Conservation (phyloP, 169 alveolate genomes). For the Cryptosporidium viatorum region DNA sequence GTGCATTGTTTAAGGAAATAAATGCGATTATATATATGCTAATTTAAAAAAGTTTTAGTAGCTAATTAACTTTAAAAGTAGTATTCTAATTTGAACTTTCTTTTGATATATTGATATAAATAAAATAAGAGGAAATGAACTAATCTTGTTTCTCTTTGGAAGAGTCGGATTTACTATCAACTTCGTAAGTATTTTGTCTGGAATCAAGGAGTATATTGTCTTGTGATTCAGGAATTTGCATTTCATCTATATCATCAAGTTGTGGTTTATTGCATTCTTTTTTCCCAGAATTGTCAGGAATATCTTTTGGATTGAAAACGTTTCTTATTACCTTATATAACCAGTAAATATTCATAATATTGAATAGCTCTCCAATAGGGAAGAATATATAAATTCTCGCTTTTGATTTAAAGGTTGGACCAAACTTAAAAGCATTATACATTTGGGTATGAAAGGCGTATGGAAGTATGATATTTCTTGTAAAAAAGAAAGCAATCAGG, state of each 20-base stretch:
- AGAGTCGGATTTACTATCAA: background rate
- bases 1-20: background rate
- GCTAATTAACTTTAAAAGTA: background rate
- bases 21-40: no score
- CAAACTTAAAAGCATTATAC: conserved; percentile 22
- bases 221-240: conserved; percentile 43
- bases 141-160: conserved; percentile 1
- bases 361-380: conserved; percentile 60
- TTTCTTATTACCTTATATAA: conserved; percentile 44
- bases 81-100: background rate
- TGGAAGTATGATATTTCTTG: conserved; percentile 58
- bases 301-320: conserved; percentile 55
- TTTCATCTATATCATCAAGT: conserved; percentile 47
- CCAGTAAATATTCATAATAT: conserved; percentile 62
- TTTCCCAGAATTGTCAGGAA: conserved; percentile 11
- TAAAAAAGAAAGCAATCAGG: conserved; percentile 45
- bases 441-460: conserved; percentile 32
- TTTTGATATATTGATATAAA: background rate
- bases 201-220: conserved; percentile 42
- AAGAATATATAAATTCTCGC: conserved; percentile 13
- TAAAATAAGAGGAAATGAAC: background rate
- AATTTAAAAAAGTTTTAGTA: no score
- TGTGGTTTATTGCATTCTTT: conserved; percentile 17
- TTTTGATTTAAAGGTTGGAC: conserved; percentile 54
- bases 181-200: background rate